Conservation (phyloP, 1,139 yeast species). For the Blastobotrys illinoisensis region DNA sequence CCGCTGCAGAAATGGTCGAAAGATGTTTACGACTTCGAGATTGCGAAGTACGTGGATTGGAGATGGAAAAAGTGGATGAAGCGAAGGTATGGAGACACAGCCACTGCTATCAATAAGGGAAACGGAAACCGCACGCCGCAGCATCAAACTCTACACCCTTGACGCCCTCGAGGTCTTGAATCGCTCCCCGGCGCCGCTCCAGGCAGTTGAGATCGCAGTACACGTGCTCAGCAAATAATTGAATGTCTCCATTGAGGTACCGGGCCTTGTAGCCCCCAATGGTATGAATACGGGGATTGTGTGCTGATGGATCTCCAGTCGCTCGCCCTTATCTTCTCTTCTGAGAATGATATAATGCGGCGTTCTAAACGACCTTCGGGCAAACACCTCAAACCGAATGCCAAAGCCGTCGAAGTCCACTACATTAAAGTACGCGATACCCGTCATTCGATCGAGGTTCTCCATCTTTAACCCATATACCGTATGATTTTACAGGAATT, state of each 20-base stretch:
- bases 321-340: constrained; percentile 10
- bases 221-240: constrained; percentile 16
- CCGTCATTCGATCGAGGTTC: constrained; percentile 22
- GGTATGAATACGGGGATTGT: constrained; percentile 24
- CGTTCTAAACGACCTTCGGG: constrained; percentile 13
- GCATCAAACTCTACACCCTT: constrained; percentile 16
- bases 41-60: too few species aligned
- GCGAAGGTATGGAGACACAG: too few species aligned
- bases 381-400: constrained; percentile 22
- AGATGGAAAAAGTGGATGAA: too few species aligned
- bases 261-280: constrained; percentile 14
- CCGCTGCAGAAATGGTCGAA: too few species aligned
- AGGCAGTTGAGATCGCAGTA: constrained; percentile 11
- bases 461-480: too few species aligned
- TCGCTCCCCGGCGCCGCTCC: background rate
- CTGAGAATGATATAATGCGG: constrained; percentile 24
- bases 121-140: constrained; percentile 15
- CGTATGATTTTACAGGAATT: too few species aligned
- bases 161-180: constrained; percentile 12
- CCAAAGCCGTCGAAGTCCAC: constrained; percentile 20
- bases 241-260: constrained; percentile 15
- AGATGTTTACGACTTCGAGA: too few species aligned
- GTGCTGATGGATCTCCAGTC: constrained; percentile 19
- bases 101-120: too few species aligned
- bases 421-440: constrained; percentile 23